These are phyloP conservation scores for Alloascoidea africana DNA, from an alignment of 805 yeast species.

Conservation along the genomic window DNA sequence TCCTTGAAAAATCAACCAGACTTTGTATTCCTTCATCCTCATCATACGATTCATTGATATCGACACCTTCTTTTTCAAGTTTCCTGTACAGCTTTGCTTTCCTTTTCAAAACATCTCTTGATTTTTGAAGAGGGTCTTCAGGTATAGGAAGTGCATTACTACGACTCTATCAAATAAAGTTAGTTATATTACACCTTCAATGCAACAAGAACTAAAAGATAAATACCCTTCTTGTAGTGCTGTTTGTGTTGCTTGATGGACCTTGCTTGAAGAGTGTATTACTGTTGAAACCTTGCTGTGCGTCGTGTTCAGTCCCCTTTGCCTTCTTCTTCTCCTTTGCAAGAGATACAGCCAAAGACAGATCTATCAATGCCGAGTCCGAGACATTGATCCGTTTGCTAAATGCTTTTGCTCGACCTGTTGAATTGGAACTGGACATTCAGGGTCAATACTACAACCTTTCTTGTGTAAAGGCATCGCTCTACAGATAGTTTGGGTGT, in stretches of 20 bases:
- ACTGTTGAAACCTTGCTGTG: constrained; percentile 3
- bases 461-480: not conserved
- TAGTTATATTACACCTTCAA: no score
- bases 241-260: not conserved
- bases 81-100: constrained; percentile 7
- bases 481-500: no score
- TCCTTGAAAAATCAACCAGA: constrained; percentile 3
- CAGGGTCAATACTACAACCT: no score
- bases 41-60: constrained; percentile 3
- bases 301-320: constrained; percentile 3
- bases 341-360: constrained; percentile 2
- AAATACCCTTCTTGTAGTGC: constrained; percentile 1
- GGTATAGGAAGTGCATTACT: no score
- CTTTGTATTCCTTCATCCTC: constrained; percentile 5
- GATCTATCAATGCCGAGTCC: constrained; percentile 5
- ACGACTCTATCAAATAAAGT: no score
- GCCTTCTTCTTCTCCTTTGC: constrained; percentile 4
- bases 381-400: constrained; percentile 2
- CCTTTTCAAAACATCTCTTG: constrained; percentile 2
- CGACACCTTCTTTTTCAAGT: constrained; percentile 5
- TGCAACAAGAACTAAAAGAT: no score
- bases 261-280: constrained; percentile 1
- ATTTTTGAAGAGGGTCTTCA: constrained; percentile 1
- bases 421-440: no score
- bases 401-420: no score